Evolutionary conservation across 495 filamentous ascomycete species (phyloP), one percentile per base, ranked within the genome.

Genomic region (Neurospora africana): DNA sequence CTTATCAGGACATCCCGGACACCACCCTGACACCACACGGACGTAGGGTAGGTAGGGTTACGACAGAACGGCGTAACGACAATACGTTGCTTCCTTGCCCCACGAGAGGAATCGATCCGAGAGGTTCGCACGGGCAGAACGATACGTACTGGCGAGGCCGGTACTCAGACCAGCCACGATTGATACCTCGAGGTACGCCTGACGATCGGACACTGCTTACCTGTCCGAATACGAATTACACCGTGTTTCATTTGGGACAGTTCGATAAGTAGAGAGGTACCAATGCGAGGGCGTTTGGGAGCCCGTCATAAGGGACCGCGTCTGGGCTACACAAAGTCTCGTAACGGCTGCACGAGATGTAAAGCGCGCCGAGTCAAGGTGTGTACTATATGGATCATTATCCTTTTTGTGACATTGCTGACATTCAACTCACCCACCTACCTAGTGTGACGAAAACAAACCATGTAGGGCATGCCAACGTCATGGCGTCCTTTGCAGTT

Each of bases 351-450:
- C 44, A 69, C 72, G 23, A 65, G 77, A 6, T 81, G 79, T 61
- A 81, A 81, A 71, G 72, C 74, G 11, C 72, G 79, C 1, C 74
- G 79, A 21, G 79, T 81, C 73, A 81, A 81, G 71, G 79, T 75
- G 61, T 8, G 70, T 65, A 38, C 9, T 38, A 8, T 36, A 0
- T 36, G 8, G 2, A 2, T 33, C 2, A 5, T 33, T 33, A n/a
- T 33, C 33, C 33, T 33, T 33, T 33, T 33, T 33, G 33, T 33
- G 33, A 5, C 4, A 33, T 2, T 33, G 2, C 33, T 71, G 17
- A 19, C 5, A 71, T 35, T 61, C n/a, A n/a, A n/a, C n/a, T n/a
- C n/a, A n/a, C n/a, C 9, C 61, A 13, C 21, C 7, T 5, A 23
- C 47, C 11, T 58, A 81, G 79, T 81, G 79, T 53, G 79, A 81